A percentile compares a stretch with the other conserved stretches of the same genome.
Evolutionary conservation across 257 asterid species (phyloP).

Genomic region (Linaria vulgaris): DNA sequence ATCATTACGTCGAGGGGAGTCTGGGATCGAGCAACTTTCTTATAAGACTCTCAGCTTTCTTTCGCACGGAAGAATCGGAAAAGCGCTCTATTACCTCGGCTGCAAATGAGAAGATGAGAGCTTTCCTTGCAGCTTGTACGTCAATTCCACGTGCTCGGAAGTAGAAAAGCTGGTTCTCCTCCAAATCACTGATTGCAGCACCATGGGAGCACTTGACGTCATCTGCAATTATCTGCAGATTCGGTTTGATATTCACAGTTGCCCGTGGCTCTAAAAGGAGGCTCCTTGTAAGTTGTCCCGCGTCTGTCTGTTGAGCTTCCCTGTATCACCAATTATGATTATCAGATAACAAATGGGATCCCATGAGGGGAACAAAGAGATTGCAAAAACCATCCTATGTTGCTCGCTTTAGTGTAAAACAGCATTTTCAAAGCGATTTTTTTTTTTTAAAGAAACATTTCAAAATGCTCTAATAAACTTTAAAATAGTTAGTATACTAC

Average conservation of each 20-base stretch:
- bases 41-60: constrained; percentile 61
- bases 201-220: constrained; percentile 96
- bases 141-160: constrained; percentile 89
- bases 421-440: too few relatives aligned
- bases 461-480: too few relatives aligned
- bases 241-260: constrained; percentile 83
- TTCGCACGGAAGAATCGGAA: constrained; percentile 45
- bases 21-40: constrained; percentile 50
- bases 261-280: constrained; percentile 87
- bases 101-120: constrained; percentile 82
- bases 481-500: too few relatives aligned
- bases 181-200: constrained; percentile 91
- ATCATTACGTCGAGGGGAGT: constrained; percentile 35
- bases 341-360: not conserved
- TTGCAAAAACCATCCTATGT: too few relatives aligned
- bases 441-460: too few relatives aligned
- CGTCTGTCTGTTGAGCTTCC: constrained; percentile 94
- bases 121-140: constrained; percentile 62
- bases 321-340: constrained; percentile 34
- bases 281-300: constrained; percentile 90
- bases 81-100: constrained; percentile 73
- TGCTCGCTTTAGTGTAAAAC: too few relatives aligned
- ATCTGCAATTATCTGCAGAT: constrained; percentile 91
- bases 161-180: constrained; percentile 79
- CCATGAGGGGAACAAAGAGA: too few relatives aligned